These are phyloP conservation scores for Lyophyllum shimeji DNA, from an alignment of 768 basidiomycete species.

Conservation along the genomic window DNA sequence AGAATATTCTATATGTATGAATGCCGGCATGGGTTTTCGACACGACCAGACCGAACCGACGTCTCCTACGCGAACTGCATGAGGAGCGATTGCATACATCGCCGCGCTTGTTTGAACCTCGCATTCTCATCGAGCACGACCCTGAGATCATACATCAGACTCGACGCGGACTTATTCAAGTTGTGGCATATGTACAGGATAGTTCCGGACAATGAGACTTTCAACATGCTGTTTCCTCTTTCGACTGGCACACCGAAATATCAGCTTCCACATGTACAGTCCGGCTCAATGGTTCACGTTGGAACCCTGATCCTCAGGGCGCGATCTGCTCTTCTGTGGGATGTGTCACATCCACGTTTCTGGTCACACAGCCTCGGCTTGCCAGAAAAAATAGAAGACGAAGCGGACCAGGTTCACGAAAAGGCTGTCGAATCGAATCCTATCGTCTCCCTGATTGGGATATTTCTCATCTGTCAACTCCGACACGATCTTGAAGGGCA, in stretches of 20 bases:
- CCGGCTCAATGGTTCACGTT: slow-evolving; percentile 21
- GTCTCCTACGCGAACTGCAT: background rate
- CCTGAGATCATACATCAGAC: slow-evolving; percentile 27
- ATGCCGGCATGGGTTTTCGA: slow-evolving; percentile 13
- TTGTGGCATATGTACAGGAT: slow-evolving; percentile 17
- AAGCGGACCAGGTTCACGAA: slow-evolving; percentile 20
- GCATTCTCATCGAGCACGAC: slow-evolving; percentile 24
- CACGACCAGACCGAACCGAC: slow-evolving; percentile 1
- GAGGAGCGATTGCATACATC: slow-evolving; percentile 1
- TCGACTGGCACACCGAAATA: slow-evolving; percentile 31
- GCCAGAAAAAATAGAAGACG: slow-evolving; percentile 17
- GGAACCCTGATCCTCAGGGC: slow-evolving; percentile 41
- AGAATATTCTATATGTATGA: slow-evolving; percentile 11
- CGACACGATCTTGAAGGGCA: slow-evolving; percentile 44
- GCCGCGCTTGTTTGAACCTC: background rate
- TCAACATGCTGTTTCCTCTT: slow-evolving; percentile 32
- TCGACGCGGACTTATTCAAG: slow-evolving; percentile 27
- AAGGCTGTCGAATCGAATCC: slow-evolving; percentile 21
- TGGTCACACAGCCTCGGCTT: slow-evolving; percentile 27
- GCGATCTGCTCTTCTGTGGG: slow-evolving; percentile 28
- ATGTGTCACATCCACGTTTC: slow-evolving; percentile 26
- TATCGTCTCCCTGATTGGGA: slow-evolving; percentile 28
- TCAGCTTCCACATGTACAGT: slow-evolving; percentile 32
- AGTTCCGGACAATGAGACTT: slow-evolving; percentile 35
- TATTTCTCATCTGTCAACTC: slow-evolving; percentile 36